Evolutionary conservation across 1,139 yeast species (phyloP).

Genomic region (Debaryomyces sp.): DNA sequence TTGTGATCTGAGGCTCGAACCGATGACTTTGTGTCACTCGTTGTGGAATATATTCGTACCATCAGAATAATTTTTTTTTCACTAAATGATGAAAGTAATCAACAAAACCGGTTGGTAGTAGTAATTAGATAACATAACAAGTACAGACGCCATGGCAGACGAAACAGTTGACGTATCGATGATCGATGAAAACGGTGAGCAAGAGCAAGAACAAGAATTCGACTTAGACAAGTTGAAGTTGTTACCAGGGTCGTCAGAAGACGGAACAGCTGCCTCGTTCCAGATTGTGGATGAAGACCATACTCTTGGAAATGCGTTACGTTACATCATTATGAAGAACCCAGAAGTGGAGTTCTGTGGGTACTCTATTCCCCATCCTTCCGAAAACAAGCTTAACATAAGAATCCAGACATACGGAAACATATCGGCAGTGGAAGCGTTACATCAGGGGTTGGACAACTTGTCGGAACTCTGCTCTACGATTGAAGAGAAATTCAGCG

Average conservation of each 20-base stretch:
- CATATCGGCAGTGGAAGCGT: constrained; percentile 88
- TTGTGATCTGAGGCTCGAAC: constrained; percentile 7
- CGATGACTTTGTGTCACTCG: constrained; percentile 6
- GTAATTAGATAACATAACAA: neutral
- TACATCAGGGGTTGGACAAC: constrained; percentile 89
- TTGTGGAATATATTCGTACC: neutral
- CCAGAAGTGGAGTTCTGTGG: constrained; percentile 99
- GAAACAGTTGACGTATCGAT: constrained; percentile 27
- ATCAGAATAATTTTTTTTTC: constrained; percentile 1
- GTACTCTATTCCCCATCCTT: constrained; percentile 98
- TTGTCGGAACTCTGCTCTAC: constrained; percentile 80
- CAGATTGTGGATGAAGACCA: constrained; percentile 94
- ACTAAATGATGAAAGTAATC: neutral
- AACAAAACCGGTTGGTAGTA: neutral
- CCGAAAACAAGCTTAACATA: constrained; percentile 85
- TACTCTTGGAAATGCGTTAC: constrained; percentile 89
- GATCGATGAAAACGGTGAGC: constrained; percentile 22
- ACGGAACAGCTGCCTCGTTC: constrained; percentile 94
- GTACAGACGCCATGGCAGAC: constrained; percentile 20
- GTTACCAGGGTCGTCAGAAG: constrained; percentile 92
- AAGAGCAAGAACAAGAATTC: constrained; percentile 40
- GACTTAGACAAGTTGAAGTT: constrained; percentile 55
- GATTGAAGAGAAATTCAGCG: constrained; percentile 77
- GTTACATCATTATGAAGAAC: constrained; percentile 94
- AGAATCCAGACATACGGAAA: constrained; percentile 94